Conservation (phyloP, 352 stramenopile species). For the Phytopythium helicoides region DNA sequence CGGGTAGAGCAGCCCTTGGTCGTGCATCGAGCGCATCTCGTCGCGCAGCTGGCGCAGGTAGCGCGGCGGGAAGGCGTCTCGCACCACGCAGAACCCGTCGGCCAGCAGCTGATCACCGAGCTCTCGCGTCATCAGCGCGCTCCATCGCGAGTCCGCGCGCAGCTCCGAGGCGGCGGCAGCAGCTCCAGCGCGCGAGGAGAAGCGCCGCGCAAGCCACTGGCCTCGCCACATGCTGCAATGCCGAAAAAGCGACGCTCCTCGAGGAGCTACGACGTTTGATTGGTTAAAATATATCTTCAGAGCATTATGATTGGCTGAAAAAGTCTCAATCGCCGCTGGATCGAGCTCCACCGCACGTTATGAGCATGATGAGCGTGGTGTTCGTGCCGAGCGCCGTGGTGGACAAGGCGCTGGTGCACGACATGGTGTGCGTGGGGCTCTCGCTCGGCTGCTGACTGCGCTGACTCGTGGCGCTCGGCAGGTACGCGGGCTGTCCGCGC, state of each 20-base stretch:
- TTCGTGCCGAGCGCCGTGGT: conserved; percentile 48
- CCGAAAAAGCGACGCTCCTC: background rate
- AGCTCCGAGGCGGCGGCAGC: background rate
- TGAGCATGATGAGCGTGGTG: conserved; percentile 9
- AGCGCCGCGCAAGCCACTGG: background rate
- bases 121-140: conserved; percentile 21
- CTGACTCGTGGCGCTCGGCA: conserved; percentile 6
- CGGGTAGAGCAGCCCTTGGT: conserved; percentile 52
- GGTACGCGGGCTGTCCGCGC: conserved; percentile 47
- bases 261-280: background rate
- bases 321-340: too few species aligned
- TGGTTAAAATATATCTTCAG: background rate
- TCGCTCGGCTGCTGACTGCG: background rate
- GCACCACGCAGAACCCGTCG: conserved; percentile 57
- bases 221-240: too few species aligned
- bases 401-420: conserved; percentile 40
- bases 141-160: background rate
- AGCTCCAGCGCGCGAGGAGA: too few species aligned
- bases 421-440: conserved; percentile 43
- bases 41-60: conserved; percentile 46
- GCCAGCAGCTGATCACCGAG: conserved; percentile 26
- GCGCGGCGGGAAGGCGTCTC: conserved; percentile 34
- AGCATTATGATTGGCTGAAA: too few species aligned
- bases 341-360: too few species aligned
- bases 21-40: conserved; percentile 49